Evolutionary conservation across 148 eudicot species (phyloP), one percentile per base, ranked within the genome.

Genomic region (Heliosperma pusillum): DNA sequence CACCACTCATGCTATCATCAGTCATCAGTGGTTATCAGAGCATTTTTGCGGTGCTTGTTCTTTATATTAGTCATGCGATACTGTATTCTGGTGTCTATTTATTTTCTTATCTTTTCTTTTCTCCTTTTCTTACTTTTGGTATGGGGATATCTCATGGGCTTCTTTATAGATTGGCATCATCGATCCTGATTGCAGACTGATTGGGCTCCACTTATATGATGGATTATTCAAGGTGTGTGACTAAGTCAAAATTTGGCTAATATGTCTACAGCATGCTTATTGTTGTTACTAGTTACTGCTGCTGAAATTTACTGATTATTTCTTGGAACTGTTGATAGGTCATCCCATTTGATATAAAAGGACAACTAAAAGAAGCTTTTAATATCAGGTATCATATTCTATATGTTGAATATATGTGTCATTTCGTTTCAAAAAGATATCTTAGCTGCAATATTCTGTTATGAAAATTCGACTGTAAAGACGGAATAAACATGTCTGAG

Each of bases 111-210:
- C 67, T 19, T 25, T 57, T n/a, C 57, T 47, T 42, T 40, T 55
- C 33, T 63, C 50, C 22, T 26, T 42, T 63, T 74, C 56, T 72
- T 42, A 9, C 13, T 47, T 65, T 58, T 21, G n/a, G 40, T 26
- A 56, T 19, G 71, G 72, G 78, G 68, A n/a, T 55, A 12, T 74
- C 56, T 0, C 25, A 29, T 57, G 72, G 69, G 26, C 59, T 33
- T 60, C 22, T 70, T 60, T 59, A 59, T 79, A 95, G 97, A 95
- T 92, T 80, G 98, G 98, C 78, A 92, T 95, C 75, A 90, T 95
- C 72, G 98, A 95, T 81, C 98, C 98, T 69, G 97, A 95, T 80
- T 95, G 98, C 89, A 95, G 97, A 87, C 81, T 95, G 77, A 95
- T 95, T 83, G 98, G 98, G 40, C 97, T 95, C 45, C 97, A 95